Percentiles rank a stretch among this genome's conserved stretches.
These are phyloP conservation scores for Trichothecium roseum DNA, from an alignment of 2,329 filamentous ascomycete species.

Conservation along the genomic window DNA sequence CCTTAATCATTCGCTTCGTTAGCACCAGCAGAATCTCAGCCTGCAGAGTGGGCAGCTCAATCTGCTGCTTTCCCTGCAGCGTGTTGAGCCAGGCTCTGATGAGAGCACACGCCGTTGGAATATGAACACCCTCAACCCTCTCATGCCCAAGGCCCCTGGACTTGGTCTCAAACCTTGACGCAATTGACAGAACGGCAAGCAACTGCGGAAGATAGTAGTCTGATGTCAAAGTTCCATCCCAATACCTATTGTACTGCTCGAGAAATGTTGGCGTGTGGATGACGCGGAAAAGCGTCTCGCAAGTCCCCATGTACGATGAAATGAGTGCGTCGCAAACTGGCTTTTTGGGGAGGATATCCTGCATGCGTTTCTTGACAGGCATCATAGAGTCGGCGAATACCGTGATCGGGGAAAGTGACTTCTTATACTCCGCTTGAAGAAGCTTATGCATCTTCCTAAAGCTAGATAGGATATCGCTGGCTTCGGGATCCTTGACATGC, in stretches of 20 bases:
- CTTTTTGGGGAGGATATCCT: constrained; percentile 41
- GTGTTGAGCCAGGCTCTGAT: constrained; percentile 43
- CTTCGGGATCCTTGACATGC: constrained; percentile 26
- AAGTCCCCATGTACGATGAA: constrained; percentile 35
- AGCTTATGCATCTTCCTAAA: constrained; percentile 36
- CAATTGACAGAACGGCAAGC: constrained; percentile 40
- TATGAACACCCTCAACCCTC: constrained; percentile 42
- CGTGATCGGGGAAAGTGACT: constrained; percentile 37
- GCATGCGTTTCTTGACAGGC: constrained; percentile 46
- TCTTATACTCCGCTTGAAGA: constrained; percentile 35
- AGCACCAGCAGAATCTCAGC: constrained; percentile 43
- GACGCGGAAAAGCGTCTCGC: constrained; percentile 42
- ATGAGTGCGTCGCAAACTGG: constrained; percentile 40
- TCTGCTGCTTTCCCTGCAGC: constrained; percentile 39
- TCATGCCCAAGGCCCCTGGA: constrained; percentile 40
- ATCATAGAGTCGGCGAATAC: constrained; percentile 51
- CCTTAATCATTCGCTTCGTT: constrained; percentile 41
- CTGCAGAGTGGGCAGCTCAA: constrained; percentile 43
- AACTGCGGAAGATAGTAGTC: constrained; percentile 45
- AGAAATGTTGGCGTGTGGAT: constrained; percentile 42
- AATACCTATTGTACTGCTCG: constrained; percentile 39
- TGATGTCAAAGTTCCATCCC: constrained; percentile 34
- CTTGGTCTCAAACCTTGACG: constrained; percentile 40
- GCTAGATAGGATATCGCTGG: constrained; percentile 30
- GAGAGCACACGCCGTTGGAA: constrained; percentile 44